Evolutionary conservation across 768 basidiomycete species (phyloP), one percentile per base, ranked within the genome.

Genomic region (Mycena galericulata): DNA sequence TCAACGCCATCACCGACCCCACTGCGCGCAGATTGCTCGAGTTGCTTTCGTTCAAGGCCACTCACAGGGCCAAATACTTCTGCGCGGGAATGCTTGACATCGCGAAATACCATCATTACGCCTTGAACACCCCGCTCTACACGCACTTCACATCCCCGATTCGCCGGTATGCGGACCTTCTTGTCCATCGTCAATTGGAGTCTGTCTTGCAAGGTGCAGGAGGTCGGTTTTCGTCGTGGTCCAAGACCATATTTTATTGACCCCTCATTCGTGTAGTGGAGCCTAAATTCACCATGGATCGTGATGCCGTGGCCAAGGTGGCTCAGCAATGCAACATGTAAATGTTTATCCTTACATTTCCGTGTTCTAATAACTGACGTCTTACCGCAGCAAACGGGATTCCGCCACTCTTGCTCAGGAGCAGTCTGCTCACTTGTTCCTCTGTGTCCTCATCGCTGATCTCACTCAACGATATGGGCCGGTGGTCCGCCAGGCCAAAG

Each of bases 21-120:
- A 89, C 90, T 58, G 91, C 92, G 64, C 91, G 90, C 63, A 82
- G 88, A 55, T 85, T 96, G n/a, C 83, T 99, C 12, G 91, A 96
- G 78, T 77, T 98, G 36, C 84, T 98, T 45, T 90, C 91, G 18
- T 90, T 88, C 78, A 98, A 98, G 80, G 92, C 96, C n/a, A 98
- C 96, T 68, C 93, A 95, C 67, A 88, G 92, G 57, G 95, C 98
- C 72, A 97, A 96, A 79, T 99, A 99, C 81, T 99, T 99, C 90
- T 99, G 98, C 77, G 89, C 96, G 27, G 98, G 98, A 70, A 98
- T 98, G 97, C 85, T 99, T 73, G 98, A 99, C 79, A 99, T 99
- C 75, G 95, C 96, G 45, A 98, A 98, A 83, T 99, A 99, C 76
- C 82, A 89, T 32, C 98, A 99, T 80, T 99, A 95, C 78, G 91